Conservation (phyloP, 179 eudicot genomes). For the Heliamphora pulchella region DNA sequence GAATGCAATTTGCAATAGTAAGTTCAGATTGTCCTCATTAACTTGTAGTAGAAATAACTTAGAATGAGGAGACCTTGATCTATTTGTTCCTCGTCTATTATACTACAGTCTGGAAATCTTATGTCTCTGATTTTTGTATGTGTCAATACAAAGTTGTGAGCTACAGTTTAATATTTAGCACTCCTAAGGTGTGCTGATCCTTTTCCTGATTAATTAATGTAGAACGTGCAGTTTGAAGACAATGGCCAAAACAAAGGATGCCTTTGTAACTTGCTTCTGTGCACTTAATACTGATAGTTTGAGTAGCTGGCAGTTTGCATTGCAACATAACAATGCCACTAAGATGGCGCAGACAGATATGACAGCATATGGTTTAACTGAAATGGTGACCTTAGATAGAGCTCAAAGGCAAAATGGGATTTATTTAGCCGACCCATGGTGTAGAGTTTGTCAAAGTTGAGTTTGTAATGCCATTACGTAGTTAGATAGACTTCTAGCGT, state of each 20-base stretch:
- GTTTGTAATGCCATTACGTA: background rate
- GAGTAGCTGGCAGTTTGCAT: constrained; percentile 5
- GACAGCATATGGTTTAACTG: background rate
- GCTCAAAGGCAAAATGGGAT: background rate
- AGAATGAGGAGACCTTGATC: background rate
- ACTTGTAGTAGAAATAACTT: background rate
- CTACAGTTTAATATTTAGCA: background rate
- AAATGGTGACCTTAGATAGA: background rate
- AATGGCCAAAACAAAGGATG: background rate
- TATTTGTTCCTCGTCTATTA: background rate
- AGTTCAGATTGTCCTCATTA: background rate
- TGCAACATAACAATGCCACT: background rate
- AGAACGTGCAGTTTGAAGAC: background rate
- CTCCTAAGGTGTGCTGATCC: background rate
- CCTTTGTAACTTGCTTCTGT: background rate
- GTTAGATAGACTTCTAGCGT: background rate
- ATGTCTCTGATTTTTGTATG: too few relatives aligned
- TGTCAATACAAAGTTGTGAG: too few relatives aligned
- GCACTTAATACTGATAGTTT: background rate
- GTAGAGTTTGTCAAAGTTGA: background rate
- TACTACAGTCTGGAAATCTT: too few relatives aligned
- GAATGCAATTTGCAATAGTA: background rate
- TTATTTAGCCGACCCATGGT: background rate
- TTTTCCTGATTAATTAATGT: background rate
- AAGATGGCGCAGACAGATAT: background rate